These are phyloP conservation scores for Ogataea kodamae DNA, from an alignment of 805 yeast genomes.

Conservation along the genomic window DNA sequence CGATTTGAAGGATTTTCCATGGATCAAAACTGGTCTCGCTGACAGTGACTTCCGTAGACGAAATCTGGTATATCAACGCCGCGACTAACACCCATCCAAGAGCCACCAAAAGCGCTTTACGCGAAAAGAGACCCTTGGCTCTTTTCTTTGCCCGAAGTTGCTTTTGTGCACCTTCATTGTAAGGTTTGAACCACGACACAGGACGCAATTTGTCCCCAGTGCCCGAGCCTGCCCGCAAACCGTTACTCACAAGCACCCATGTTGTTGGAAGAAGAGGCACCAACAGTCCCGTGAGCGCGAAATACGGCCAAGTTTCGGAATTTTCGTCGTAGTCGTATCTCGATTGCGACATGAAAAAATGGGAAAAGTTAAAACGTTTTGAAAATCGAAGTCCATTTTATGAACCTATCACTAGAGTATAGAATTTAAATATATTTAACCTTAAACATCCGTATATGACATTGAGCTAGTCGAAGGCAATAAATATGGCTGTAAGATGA, in stretches of 20 bases:
- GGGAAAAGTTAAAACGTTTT: conserved; percentile 5
- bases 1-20: conserved; percentile 76
- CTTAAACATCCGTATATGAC: not conserved
- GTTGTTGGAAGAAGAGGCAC: conserved; percentile 61
- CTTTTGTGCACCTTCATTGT: conserved; percentile 31
- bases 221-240: conserved; percentile 1
- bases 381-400: not conserved
- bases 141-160: conserved; percentile 28
- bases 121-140: conserved; percentile 36
- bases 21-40: conserved; percentile 71
- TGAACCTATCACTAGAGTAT: not conserved
- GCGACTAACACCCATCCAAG: conserved; percentile 63
- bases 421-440: not conserved
- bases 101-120: conserved; percentile 26
- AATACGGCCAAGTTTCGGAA: conserved; percentile 92
- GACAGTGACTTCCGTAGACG: conserved; percentile 43
- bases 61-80: conserved; percentile 37
- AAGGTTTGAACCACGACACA: conserved; percentile 31
- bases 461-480: too few species aligned
- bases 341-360: conserved; percentile 42
- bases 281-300: conserved; percentile 67
- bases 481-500: too few species aligned
- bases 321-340: conserved; percentile 82
- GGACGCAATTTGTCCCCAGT: conserved; percentile 21
- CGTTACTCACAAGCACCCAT: conserved; percentile 22